Evolutionary conservation across 2,329 filamentous ascomycete genomes (phyloP), one percentile per base, ranked within the genome.

Genomic region (Hypoxylon sp.): DNA sequence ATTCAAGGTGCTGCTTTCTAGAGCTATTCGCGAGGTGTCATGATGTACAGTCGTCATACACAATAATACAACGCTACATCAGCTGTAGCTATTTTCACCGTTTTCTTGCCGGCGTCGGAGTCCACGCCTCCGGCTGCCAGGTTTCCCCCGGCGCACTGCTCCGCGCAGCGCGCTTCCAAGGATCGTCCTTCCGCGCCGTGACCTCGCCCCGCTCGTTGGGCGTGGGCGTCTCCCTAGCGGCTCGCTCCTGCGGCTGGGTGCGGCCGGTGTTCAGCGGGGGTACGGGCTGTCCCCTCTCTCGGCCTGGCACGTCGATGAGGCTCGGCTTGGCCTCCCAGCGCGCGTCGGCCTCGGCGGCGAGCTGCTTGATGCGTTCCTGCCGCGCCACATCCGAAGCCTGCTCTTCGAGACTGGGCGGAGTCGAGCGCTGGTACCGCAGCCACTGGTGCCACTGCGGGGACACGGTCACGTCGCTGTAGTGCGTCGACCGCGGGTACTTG

Each of bases 101-200:
- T 70, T 79, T 80, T 28, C 75, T 74, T 8, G 71, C 50, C 20
- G 80, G 70, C 1, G 77, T 76, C 3, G 87, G 87, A 4, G 76
- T 79, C 90, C 90, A 92, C 2, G 87, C 79, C 49, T 85, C 74
- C 0, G 90, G 90, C 76, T 91, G 87, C 88, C 89, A 92, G n/a
- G 78, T 81, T 74, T 91, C 88, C 56, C 88, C 82, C 0, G 88
- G 86, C 0, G 82, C 83, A n/a, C 80, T 80, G n/a, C 76, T 73
- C 18, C 72, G 80, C 0, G 83, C 81, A 0, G 83, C 81, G 67
- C 81, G 82, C 28, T 84, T 84, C 88, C 89, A 91, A 2, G 89
- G 88, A 73, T 89, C 83, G 18, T 66, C 59, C 45, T 60, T 61
- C 14, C 58, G 46, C 68, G 67, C 63, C 18, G 44, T 64, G 8